Percentiles rank a stretch among this genome's conserved stretches.
Evolutionary conservation across 345 rosid genomes (phyloP).

Genomic region (Carallia brachiata): DNA sequence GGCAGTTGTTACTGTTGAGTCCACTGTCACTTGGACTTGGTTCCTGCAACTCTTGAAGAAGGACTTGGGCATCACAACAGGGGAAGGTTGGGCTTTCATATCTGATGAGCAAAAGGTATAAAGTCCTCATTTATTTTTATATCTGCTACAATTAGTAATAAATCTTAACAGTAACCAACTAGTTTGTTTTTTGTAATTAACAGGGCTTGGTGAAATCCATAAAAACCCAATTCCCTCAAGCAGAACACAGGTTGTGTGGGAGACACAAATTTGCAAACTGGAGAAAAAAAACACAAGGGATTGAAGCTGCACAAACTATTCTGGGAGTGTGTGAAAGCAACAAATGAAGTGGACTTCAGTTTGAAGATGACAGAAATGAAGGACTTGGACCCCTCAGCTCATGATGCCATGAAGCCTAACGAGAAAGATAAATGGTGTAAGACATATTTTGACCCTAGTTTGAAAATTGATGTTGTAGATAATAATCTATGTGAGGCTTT

Average conservation of each 20-base stretch:
- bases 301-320: background rate
- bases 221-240: no score
- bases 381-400: accelerated
- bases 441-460: background rate
- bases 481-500: background rate
- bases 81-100: background rate
- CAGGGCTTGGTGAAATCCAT: no score
- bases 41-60: background rate
- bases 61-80: background rate
- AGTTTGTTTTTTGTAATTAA: no score
- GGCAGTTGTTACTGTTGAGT: background rate
- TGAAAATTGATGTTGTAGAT: background rate
- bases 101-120: background rate
- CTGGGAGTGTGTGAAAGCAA: background rate
- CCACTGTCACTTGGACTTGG: background rate
- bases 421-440: background rate
- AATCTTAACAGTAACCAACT: no score
- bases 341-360: background rate
- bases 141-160: no score
- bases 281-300: background rate
- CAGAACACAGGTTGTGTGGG: background rate
- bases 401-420: background rate
- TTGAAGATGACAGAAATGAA: background rate
- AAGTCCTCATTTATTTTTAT: no score
- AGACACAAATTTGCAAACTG: background rate